A percentile compares a stretch with the other conserved stretches of the same genome.
These are phyloP conservation scores for Balamuthia mandrillaris DNA, from an alignment of 208 protist species.

Conservation along the genomic window DNA sequence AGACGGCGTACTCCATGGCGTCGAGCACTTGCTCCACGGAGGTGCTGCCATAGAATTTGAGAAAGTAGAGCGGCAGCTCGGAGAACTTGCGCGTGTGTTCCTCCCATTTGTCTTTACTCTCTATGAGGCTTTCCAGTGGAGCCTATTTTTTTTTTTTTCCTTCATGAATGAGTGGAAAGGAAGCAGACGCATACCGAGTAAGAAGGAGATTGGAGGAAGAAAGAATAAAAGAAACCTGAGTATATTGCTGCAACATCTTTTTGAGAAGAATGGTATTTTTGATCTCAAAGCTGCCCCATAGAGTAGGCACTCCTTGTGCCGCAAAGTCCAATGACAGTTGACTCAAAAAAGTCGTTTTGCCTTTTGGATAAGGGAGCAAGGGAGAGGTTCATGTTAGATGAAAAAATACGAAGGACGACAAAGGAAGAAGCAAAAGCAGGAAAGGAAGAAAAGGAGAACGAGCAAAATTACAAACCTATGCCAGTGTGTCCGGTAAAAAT, in stretches of 20 bases:
- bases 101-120: conserved; percentile 47
- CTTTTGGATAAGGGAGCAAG: no score
- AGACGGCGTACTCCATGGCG: conserved; percentile 75
- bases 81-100: conserved; percentile 39
- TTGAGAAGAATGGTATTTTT: conserved; percentile 58
- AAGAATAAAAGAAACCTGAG: neutral
- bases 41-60: conserved; percentile 70
- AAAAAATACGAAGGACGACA: conserved; percentile 54
- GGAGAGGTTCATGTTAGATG: no score
- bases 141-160: neutral
- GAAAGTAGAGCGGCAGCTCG: conserved; percentile 67
- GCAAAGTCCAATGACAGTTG: conserved; percentile 69
- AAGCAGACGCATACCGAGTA: neutral
- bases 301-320: conserved; percentile 60
- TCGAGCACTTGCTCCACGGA: conserved; percentile 65
- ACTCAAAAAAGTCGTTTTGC: conserved; percentile 58
- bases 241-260: conserved; percentile 66
- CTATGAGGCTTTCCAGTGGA: neutral
- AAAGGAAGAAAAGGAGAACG: no score
- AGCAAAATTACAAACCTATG: no score
- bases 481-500: conserved; percentile 75
- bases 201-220: neutral
- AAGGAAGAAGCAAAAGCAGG: no score
- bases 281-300: conserved; percentile 77
- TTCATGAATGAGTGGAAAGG: neutral